Conservation (phyloP, 2,329 filamentous ascomycete genomes). For the Ophiocordyceps camponoti-saundersi region DNA sequence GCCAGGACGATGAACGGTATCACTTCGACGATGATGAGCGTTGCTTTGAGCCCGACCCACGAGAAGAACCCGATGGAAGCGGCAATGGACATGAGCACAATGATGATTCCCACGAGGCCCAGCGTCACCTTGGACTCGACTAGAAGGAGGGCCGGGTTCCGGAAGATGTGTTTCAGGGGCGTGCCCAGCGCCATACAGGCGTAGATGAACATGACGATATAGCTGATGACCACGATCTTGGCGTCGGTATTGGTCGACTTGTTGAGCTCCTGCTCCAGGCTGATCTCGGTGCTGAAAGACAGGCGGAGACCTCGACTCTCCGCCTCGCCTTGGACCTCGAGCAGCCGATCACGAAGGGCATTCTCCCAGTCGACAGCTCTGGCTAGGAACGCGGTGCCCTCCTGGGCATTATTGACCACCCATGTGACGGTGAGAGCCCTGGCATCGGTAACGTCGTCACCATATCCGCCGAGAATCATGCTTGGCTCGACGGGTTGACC, state of each 20-base stretch:
- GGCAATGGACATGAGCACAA: constrained; percentile 93
- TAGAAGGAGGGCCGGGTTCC: constrained; percentile 67
- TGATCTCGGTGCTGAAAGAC: constrained; percentile 91
- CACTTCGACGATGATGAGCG: constrained; percentile 93
- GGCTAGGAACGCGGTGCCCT: constrained; percentile 52
- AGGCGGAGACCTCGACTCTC: constrained; percentile 60
- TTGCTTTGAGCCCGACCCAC: constrained; percentile 80
- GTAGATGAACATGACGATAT: constrained; percentile 97
- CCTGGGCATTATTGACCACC: constrained; percentile 77
- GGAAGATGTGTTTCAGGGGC: constrained; percentile 59
- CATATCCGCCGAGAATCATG: constrained; percentile 72
- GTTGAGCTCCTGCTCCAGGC: constrained; percentile 87
- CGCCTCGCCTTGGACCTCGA: constrained; percentile 70
- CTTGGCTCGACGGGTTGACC: constrained; percentile 75
- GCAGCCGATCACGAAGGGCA: constrained; percentile 54
- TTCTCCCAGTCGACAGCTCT: constrained; percentile 82
- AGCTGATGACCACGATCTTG: constrained; percentile 91
- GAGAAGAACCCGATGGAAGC: constrained; percentile 93
- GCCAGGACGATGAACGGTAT: constrained; percentile 95
- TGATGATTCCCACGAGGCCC: constrained; percentile 84
- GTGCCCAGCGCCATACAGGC: constrained; percentile 85
- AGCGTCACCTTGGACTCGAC: constrained; percentile 96
- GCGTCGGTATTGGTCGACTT: constrained; percentile 97
- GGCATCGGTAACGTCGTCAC: constrained; percentile 51
- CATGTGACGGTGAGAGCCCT: constrained; percentile 78